Evolutionary conservation across 257 asterid species (phyloP), one percentile per base, ranked within the genome.

Genomic region (Echites panduratus): DNA sequence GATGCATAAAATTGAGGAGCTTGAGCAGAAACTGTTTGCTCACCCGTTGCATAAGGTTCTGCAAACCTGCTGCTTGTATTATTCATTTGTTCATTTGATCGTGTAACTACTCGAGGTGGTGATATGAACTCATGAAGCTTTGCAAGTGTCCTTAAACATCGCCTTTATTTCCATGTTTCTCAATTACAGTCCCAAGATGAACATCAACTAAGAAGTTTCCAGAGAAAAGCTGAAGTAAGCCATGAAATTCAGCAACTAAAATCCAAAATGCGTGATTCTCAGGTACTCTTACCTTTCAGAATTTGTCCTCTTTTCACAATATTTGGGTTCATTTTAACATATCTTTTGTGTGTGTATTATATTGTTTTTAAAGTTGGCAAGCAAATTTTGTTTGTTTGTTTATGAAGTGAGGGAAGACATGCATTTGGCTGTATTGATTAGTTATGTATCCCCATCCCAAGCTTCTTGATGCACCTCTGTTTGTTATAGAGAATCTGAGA

Each of bases 231-330:
- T 50, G 98, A 95, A 86, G 94, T 95, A 80, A 90, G 82, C 82
- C 90, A 90, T 84, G 96, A 95, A 87, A 90, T 95, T 84, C 99
- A 95, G 84, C 99, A 85, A 80, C 86, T 95, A 29, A 90, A 89
- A 87, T 72, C 92, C 38, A 92, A 89, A 79, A 92, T 92, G 99
- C 96, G 97, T n/a, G 99, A 92, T 48, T 95, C 99, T 67, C 97
- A 91, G 96, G 96, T 89, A 78, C 48, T 53, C 40, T 9, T n/a
- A 6, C 71, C 68, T 68, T 45, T 66, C 45, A 68, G 75, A 73
- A 20, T 64, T 65, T 19, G 11, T 54, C 59, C 44, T 72, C 56
- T 67, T 56, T n/a, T 5, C 22, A 22, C 24, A 20, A 13, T 14
- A 16, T 14, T 48, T 17, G 53, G 54, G 16, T 13, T 5, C 54